A percentile compares a stretch with the other conserved stretches of the same genome.
These are phyloP conservation scores for Dactylellina drechsleri DNA, from an alignment of 2,329 filamentous ascomycete genomes.

Conservation along the genomic window DNA sequence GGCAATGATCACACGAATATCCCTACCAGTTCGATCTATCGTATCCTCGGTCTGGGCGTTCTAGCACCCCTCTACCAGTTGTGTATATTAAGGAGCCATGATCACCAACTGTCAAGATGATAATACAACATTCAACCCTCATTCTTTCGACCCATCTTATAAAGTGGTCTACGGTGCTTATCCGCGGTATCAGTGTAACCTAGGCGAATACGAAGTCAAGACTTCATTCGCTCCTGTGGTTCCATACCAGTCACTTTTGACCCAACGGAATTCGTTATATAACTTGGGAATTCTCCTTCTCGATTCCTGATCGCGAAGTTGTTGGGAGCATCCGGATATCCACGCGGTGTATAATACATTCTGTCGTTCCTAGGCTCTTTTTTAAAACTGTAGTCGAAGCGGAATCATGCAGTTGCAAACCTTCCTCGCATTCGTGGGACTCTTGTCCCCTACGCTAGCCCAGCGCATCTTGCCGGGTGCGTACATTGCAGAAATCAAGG, in stretches of 20 bases:
- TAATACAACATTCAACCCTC: constrained; percentile 41
- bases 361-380: not conserved
- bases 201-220: constrained; percentile 29
- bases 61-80: constrained; percentile 24
- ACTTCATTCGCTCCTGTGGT: constrained; percentile 24
- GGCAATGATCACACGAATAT: constrained; percentile 45
- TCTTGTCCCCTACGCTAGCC: constrained; percentile 51
- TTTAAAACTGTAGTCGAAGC: constrained; percentile 17
- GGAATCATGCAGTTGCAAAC: constrained; percentile 53
- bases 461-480: constrained; percentile 52
- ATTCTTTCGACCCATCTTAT: constrained; percentile 23
- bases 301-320: constrained; percentile 1
- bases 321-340: constrained; percentile 16
- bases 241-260: constrained; percentile 13
- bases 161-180: constrained; percentile 29
- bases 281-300: constrained; percentile 24
- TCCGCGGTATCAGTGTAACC: constrained; percentile 45
- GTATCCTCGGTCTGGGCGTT: constrained; percentile 25
- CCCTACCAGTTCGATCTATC: constrained; percentile 23
- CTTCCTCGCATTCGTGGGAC: constrained; percentile 50
- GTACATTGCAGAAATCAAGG: constrained; percentile 54
- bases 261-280: constrained; percentile 31
- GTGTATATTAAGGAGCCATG: constrained; percentile 44
- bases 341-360: not conserved
- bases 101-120: constrained; percentile 37